Conservation (phyloP, 768 basidiomycete species). For the Termitomyces sp. region DNA sequence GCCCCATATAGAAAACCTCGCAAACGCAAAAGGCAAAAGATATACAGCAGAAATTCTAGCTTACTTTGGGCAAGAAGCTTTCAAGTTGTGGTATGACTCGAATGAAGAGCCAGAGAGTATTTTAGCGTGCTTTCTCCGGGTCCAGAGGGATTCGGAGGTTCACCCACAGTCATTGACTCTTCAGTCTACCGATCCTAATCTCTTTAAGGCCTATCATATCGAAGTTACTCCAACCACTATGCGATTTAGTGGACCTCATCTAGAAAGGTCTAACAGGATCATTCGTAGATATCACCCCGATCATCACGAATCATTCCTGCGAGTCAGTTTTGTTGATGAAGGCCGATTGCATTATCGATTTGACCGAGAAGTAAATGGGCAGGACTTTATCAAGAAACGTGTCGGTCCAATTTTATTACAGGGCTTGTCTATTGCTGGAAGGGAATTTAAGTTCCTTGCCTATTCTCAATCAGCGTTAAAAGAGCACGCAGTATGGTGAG, state of each 20-base stretch:
- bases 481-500: constrained; percentile 54
- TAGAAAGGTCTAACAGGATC: constrained; percentile 58
- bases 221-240: constrained; percentile 52
- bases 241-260: constrained; percentile 46
- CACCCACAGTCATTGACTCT: constrained; percentile 10
- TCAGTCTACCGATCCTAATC: constrained; percentile 23
- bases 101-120: constrained; percentile 17
- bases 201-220: constrained; percentile 41
- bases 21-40: constrained; percentile 21
- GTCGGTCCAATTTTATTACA: constrained; percentile 38
- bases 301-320: constrained; percentile 51
- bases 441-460: constrained; percentile 57
- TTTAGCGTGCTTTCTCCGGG: constrained; percentile 24
- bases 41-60: constrained; percentile 38
- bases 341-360: constrained; percentile 45
- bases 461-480: constrained; percentile 76
- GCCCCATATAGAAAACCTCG: constrained; percentile 24
- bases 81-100: constrained; percentile 19
- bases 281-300: constrained; percentile 42
- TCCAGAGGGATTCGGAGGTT: constrained; percentile 19
- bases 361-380: constrained; percentile 51
- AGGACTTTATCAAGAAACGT: constrained; percentile 40
- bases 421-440: constrained; percentile 50
- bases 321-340: constrained; percentile 63
- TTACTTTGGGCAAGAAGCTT: constrained; percentile 24